Evolutionary conservation across 139 green algal species (phyloP).

Genomic region (Monoraphidium neglectum): DNA sequence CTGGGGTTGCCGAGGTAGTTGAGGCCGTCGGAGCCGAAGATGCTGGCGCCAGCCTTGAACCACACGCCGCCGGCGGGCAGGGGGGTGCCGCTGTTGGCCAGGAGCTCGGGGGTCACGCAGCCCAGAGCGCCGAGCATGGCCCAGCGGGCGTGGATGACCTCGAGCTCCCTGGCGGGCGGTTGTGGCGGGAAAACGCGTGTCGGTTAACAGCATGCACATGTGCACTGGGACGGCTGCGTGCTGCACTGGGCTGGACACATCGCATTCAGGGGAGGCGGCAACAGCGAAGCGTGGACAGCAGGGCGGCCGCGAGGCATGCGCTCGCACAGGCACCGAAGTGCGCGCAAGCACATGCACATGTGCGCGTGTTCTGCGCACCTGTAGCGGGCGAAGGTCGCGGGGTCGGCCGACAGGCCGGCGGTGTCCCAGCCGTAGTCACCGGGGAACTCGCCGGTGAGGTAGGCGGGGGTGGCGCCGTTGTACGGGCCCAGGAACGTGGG

Average conservation of each 20-base stretch:
- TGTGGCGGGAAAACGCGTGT: conserved; percentile 83
- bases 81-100: conserved; percentile 38
- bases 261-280: too few relatives aligned
- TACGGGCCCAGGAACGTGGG: conserved; percentile 68
- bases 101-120: conserved; percentile 46
- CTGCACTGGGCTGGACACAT: too few relatives aligned
- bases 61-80: conserved; percentile 65
- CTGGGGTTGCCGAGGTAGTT: conserved; percentile 83
- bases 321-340: too few relatives aligned
- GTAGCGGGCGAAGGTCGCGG: conserved; percentile 92
- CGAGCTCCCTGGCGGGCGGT: conserved; percentile 66
- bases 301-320: too few relatives aligned
- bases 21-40: conserved; percentile 62
- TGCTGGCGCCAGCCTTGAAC: conserved; percentile 58
- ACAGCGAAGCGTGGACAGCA: too few relatives aligned
- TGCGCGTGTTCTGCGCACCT: too few relatives aligned
- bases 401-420: conserved; percentile 85
- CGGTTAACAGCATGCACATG: neutral
- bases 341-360: too few relatives aligned
- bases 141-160: conserved; percentile 85
- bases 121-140: conserved; percentile 70
- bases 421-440: conserved; percentile 95
- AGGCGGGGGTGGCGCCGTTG: conserved; percentile 49
- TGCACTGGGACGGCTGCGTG: too few relatives aligned
- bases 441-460: conserved; percentile 87